Evolutionary conservation across 2,329 filamentous ascomycete species (phyloP).

Genomic region (Aureobasidium leucospermi): DNA sequence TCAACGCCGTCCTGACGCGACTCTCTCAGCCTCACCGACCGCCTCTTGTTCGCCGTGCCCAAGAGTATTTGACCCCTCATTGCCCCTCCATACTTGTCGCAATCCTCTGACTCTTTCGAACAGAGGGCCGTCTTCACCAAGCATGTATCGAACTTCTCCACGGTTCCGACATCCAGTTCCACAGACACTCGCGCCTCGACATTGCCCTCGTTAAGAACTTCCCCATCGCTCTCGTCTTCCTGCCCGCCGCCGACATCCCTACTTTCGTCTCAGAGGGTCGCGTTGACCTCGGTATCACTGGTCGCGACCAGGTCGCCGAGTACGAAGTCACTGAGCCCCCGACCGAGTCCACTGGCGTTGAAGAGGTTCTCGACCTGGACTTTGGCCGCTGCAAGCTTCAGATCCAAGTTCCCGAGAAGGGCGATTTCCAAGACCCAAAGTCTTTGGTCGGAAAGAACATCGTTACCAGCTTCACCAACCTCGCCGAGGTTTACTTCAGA

Average conservation of each 20-base stretch:
- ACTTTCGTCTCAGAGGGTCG: slow-evolving; percentile 94
- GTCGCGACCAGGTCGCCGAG: slow-evolving; percentile 85
- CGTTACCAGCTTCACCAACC: slow-evolving; percentile 86
- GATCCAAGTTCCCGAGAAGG: slow-evolving; percentile 92
- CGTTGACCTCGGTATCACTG: slow-evolving; percentile 91
- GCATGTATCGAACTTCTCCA: slow-evolving; percentile 82
- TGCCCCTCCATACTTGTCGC: slow-evolving; percentile 17
- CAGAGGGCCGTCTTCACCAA: slow-evolving; percentile 79
- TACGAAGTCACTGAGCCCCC: slow-evolving; percentile 44
- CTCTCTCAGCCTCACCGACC: slow-evolving; percentile 69
- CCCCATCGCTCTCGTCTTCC: slow-evolving; percentile 89
- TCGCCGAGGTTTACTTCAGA: slow-evolving; percentile 78
- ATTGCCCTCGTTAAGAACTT: slow-evolving; percentile 97
- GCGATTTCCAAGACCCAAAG: slow-evolving; percentile 58
- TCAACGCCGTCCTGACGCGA: slow-evolving; percentile 5
- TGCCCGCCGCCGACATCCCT: slow-evolving; percentile 93
- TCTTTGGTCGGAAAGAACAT: slow-evolving; percentile 88
- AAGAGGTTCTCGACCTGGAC: slow-evolving; percentile 81
- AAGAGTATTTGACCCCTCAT: slow-evolving; percentile 64
- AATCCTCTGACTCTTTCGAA: not conserved
- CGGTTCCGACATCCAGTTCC: slow-evolving; percentile 94
- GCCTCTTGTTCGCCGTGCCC: slow-evolving; percentile 92
- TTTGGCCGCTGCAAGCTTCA: slow-evolving; percentile 91
- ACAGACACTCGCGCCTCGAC: slow-evolving; percentile 87
- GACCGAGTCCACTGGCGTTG: slow-evolving; percentile 54